Conservation (phyloP, 2,329 filamentous ascomycete genomes). For the Pseudocercospora pini-densiflorae region DNA sequence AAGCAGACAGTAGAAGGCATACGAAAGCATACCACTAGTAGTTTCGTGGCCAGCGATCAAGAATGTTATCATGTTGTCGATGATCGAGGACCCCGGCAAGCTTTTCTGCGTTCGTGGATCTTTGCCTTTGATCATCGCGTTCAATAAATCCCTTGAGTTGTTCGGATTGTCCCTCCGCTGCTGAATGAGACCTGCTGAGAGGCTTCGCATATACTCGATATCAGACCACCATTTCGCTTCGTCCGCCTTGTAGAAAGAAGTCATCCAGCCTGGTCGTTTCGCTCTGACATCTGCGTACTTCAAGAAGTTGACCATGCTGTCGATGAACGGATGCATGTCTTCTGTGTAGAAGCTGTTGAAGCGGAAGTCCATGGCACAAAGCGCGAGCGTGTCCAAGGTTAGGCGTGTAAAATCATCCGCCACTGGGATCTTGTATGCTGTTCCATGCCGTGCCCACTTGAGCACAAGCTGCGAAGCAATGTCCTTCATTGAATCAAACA, state of each 20-base stretch:
- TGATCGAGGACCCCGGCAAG: constrained; percentile 66
- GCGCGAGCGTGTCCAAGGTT: constrained; percentile 71
- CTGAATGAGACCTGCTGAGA: constrained; percentile 64
- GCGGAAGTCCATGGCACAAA: constrained; percentile 60
- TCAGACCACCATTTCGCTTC: constrained; percentile 58
- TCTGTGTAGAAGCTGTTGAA: constrained; percentile 73
- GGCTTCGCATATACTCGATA: constrained; percentile 59
- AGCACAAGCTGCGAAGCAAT: constrained; percentile 41
- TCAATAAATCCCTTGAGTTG: constrained; percentile 68
- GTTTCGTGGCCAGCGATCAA: constrained; percentile 72
- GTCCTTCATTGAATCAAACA: constrained; percentile 62
- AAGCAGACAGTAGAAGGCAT: constrained; percentile 67
- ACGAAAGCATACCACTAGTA: constrained; percentile 68
- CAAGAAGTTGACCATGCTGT: constrained; percentile 69
- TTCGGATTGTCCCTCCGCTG: constrained; percentile 60
- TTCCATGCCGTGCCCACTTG: constrained; percentile 52
- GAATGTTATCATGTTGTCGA: constrained; percentile 71
- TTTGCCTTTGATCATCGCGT: constrained; percentile 69
- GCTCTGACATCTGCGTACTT: constrained; percentile 43
- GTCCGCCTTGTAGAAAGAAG: constrained; percentile 48
- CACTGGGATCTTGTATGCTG: constrained; percentile 60
- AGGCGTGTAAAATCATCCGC: constrained; percentile 74
- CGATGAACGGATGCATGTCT: constrained; percentile 70
- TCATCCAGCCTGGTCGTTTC: constrained; percentile 50
- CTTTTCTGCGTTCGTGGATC: constrained; percentile 70